These are phyloP conservation scores for Aspergillus nidulans DNA, from an alignment of 495 filamentous ascomycete genomes.

Conservation along the genomic window DNA sequence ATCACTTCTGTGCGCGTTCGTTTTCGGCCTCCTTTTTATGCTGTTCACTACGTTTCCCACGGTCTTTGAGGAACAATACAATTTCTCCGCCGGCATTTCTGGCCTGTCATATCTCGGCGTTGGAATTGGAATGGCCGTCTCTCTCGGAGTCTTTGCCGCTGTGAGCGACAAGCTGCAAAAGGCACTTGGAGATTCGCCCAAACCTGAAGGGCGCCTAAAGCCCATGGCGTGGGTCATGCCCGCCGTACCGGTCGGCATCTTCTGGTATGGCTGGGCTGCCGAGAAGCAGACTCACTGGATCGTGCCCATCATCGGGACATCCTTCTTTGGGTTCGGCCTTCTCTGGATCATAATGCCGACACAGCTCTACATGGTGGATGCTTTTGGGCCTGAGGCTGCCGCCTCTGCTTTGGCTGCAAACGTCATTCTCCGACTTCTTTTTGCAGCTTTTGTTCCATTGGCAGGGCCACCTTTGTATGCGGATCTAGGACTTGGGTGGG, in stretches of 20 bases:
- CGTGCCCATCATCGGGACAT: constrained; percentile 28
- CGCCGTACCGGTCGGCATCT: constrained; percentile 23
- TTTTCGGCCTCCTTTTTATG: constrained; percentile 64
- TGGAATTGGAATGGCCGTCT: too few species aligned
- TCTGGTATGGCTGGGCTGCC: constrained; percentile 31
- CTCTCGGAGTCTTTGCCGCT: too few species aligned
- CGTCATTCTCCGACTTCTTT: too few species aligned
- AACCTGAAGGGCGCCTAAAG: too few species aligned
- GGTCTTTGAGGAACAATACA: constrained; percentile 57
- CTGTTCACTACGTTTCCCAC: constrained; percentile 62
- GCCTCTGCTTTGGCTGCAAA: neutral
- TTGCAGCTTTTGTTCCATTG: too few species aligned
- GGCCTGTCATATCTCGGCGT: constrained; percentile 61
- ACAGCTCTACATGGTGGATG: neutral
- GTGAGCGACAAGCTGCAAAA: too few species aligned
- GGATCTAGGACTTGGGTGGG: too few species aligned
- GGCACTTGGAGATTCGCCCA: too few species aligned
- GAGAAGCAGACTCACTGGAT: constrained; percentile 27
- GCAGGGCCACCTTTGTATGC: too few species aligned
- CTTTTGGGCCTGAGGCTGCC: neutral
- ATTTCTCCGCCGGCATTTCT: constrained; percentile 48
- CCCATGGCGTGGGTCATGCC: too few species aligned
- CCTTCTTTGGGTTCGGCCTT: too few species aligned
- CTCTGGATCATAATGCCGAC: neutral
- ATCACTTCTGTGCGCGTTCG: constrained; percentile 45